Evolutionary conservation across 2,329 filamentous ascomycete genomes (phyloP), one percentile per base, ranked within the genome.

Genomic region (Botryosphaeria dothidea): DNA sequence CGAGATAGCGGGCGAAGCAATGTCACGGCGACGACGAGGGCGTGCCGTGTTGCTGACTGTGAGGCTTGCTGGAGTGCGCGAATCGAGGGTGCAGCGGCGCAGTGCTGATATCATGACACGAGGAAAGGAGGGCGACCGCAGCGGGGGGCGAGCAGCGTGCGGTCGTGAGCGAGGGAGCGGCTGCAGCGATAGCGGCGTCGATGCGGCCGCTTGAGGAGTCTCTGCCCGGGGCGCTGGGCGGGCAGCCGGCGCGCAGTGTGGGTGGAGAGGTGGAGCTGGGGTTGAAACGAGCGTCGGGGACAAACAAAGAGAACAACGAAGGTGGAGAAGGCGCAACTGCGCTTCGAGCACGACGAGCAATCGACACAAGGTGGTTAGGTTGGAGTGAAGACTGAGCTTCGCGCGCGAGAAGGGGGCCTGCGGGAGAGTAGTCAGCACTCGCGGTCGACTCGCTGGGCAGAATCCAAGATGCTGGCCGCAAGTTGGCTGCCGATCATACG

Each of bases 21-120:
- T 25, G 58, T 9, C 36, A 45, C 19, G 43, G 21, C 15, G 29
- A 23, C 31, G 11, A 21, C 15, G 38, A 17, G 19, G 61, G 49
- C 23, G 60, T 38, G 43, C 46, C 31, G 45, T 27, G 46, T 25
- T 41, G 60, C 34, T 62, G 60, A 25, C 41, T 38, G 56, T 25
- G 58, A 49, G 61, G 61, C 49, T 52, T 52, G 49, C 29, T 7
- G 49, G 21, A 13, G 58, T 45, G 60, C 31, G 41, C 27, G 46
- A 38, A 36, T 31, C 36, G 34, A 45, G 31, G 46, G 61, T 54
- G 46, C 23, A 43, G 61, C 45, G 34, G 61, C 48, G 61, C 49
- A 54, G 31, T 45, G 34, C 61, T 63, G 46, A 54, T 43, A 63
- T 52, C 61, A 63, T 52, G 48, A 63, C 61, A 45, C 49, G 61